Conservation (phyloP, 768 basidiomycete species). For the Kwoniella sp. region DNA sequence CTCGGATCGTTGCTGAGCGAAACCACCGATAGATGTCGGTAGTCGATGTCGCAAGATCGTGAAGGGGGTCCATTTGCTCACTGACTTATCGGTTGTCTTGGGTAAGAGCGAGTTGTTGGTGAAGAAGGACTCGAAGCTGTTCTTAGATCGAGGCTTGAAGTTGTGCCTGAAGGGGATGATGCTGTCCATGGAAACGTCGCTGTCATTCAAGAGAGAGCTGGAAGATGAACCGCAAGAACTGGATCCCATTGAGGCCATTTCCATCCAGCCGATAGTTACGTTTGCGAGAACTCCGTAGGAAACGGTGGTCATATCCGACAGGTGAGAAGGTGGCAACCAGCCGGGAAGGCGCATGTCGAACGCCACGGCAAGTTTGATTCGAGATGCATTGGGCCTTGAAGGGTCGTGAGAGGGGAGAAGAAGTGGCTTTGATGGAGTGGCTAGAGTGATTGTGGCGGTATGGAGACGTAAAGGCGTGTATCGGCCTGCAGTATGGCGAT, state of each 20-base stretch:
- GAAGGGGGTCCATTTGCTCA: conserved; percentile 22
- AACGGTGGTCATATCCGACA: conserved; percentile 33
- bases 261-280: conserved; percentile 40
- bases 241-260: conserved; percentile 1
- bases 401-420: conserved; percentile 33
- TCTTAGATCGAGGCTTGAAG: conserved; percentile 8
- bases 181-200: conserved; percentile 3
- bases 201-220: neutral
- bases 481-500: conserved; percentile 54
- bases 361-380: conserved; percentile 67
- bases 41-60: conserved; percentile 22
- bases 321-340: conserved; percentile 69
- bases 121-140: conserved; percentile 16
- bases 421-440: conserved; percentile 47
- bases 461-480: conserved; percentile 73
- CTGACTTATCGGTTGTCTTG: conserved; percentile 7
- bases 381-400: conserved; percentile 63
- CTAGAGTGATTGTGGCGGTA: conserved; percentile 67
- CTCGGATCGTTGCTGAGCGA: conserved; percentile 8
- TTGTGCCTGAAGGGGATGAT: conserved; percentile 1
- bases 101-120: conserved; percentile 11
- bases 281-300: conserved; percentile 41
- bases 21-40: conserved; percentile 14
- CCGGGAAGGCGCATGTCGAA: conserved; percentile 86
- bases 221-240: neutral